Percentiles rank a stretch among this genome's conserved stretches.
phyloP scores from a whole-genome alignment of 2,329 filamentous ascomycete species.

The Metarhizium humberi region DNA sequence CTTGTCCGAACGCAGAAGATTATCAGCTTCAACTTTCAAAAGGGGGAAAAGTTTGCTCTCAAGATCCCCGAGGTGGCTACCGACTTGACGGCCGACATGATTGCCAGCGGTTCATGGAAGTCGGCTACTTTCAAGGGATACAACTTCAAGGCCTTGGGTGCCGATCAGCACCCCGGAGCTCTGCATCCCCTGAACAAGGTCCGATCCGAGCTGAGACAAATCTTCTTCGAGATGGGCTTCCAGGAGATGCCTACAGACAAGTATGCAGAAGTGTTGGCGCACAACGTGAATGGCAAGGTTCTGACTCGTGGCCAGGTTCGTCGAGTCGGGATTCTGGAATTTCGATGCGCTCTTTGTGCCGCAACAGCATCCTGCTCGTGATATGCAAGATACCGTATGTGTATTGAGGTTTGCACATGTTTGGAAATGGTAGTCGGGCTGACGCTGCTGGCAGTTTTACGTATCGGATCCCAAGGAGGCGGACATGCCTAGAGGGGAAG shows the following conservation, averaged over 20 bases:
- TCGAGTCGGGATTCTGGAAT: constrained; percentile 97
- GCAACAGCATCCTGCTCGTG: constrained; percentile 89
- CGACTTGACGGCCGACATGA: constrained; percentile 89
- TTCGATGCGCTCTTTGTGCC: constrained; percentile 95
- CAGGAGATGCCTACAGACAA: constrained; percentile 94
- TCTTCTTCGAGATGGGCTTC: constrained; percentile 99
- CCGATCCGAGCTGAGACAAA: constrained; percentile 87
- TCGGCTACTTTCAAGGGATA: constrained; percentile 77
- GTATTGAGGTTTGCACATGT: neutral
- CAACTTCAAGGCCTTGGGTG: constrained; percentile 64
- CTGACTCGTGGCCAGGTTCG: constrained; percentile 38
- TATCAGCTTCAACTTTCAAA: constrained; percentile 72
- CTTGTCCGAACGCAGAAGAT: constrained; percentile 76
- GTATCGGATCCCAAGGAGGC: constrained; percentile 79
- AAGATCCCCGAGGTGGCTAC: constrained; percentile 91
- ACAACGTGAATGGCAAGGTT: neutral
- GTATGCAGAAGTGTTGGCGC: constrained; percentile 7
- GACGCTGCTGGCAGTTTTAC: constrained; percentile 53
- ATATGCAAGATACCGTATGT: constrained; percentile 74
- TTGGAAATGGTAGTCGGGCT: neutral
- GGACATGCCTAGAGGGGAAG: constrained; percentile 47
- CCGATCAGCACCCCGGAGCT: constrained; percentile 51
- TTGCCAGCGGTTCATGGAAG: constrained; percentile 83
- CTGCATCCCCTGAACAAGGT: constrained; percentile 82
- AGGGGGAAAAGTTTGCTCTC: constrained; percentile 80